phyloP scores from a whole-genome alignment of 495 filamentous ascomycete species.

The Aspergillus leporis region DNA sequence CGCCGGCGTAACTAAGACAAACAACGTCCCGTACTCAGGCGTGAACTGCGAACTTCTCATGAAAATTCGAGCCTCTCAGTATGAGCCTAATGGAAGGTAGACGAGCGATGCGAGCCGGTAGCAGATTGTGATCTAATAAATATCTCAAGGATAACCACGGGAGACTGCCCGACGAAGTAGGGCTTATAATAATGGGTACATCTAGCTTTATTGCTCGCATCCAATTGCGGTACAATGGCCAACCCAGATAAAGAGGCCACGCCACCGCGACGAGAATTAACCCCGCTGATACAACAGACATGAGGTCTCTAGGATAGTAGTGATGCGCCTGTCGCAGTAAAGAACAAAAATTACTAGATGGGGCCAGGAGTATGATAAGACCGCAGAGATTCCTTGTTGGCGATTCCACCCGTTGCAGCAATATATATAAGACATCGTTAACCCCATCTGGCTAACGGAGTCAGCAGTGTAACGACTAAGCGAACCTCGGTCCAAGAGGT shows the following conservation, averaged over 20 bases:
- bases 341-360: no score
- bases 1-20: slow-evolving; percentile 8
- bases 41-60: slow-evolving; percentile 11
- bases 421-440: no score
- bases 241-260: neutral
- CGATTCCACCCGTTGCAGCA: no score
- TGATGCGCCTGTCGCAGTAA: no score
- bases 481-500: no score
- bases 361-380: no score
- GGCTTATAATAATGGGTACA: slow-evolving; percentile 6
- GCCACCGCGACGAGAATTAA: neutral
- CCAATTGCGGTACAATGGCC: slow-evolving; percentile 12
- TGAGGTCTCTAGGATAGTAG: neutral
- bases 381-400: no score
- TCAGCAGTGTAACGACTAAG: no score
- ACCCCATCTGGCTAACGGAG: no score
- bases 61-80: slow-evolving; percentile 5
- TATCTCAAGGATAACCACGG: neutral
- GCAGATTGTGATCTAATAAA: neutral
- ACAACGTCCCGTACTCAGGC: slow-evolving; percentile 1
- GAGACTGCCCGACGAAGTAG: neutral
- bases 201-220: slow-evolving; percentile 1
- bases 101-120: neutral
- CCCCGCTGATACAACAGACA: neutral
- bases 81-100: neutral